Percentiles rank a stretch among this genome's conserved stretches.
Evolutionary conservation across 2,329 filamentous ascomycete species (phyloP).

Genomic region (Phialophora tarda): DNA sequence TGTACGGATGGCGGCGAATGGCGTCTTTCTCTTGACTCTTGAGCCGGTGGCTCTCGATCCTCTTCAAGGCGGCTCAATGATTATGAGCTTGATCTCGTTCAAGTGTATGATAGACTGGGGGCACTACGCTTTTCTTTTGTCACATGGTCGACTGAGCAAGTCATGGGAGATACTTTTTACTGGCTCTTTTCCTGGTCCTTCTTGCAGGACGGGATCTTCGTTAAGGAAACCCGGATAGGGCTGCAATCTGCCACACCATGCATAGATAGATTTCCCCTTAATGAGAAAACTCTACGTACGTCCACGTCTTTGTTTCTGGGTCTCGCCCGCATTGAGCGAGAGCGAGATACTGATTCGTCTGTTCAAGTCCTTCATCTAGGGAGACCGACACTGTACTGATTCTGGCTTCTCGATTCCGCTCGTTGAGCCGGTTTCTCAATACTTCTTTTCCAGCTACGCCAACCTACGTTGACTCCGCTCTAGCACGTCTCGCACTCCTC

Average conservation of each 20-base stretch:
- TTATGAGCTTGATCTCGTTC: constrained; percentile 25
- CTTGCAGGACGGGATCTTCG: constrained; percentile 19
- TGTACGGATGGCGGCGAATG: constrained; percentile 32
- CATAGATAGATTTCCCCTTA: constrained; percentile 33
- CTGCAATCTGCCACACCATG: constrained; percentile 12
- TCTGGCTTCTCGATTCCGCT: not conserved
- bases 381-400: not conserved
- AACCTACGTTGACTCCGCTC: too few relatives aligned
- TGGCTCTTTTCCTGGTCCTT: constrained; percentile 14
- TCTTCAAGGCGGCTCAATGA: constrained; percentile 28
- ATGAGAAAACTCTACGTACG: constrained; percentile 19
- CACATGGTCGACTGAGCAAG: constrained; percentile 8
- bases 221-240: constrained; percentile 22
- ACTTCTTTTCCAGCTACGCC: too few relatives aligned
- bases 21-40: constrained; percentile 24
- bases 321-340: not conserved
- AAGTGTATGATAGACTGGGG: constrained; percentile 37
- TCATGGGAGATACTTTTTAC: not conserved
- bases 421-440: too few relatives aligned
- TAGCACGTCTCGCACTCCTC: too few relatives aligned
- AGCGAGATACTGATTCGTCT: not conserved
- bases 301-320: not conserved
- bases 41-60: constrained; percentile 21
- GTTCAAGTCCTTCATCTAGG: not conserved
- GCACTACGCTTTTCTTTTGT: constrained; percentile 24